Conservation (phyloP, 2,329 filamentous ascomycete genomes). For the Aquanectria penicillioides region DNA sequence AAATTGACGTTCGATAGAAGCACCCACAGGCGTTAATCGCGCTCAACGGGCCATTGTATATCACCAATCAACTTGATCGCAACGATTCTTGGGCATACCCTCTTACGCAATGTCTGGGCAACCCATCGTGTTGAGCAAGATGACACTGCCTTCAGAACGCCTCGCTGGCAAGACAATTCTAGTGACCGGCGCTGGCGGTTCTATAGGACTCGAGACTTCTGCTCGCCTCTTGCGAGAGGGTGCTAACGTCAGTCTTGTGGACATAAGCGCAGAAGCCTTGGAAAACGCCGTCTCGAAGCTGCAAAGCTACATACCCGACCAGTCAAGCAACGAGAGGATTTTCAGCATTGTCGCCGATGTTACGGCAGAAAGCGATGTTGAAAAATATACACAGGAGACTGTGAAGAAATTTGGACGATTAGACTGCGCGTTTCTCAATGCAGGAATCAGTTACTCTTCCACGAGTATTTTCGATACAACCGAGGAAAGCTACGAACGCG, state of each 20-base stretch:
- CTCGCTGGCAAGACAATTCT: neutral
- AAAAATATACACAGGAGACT: neutral
- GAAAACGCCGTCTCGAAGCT: neutral
- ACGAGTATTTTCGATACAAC: conserved; percentile 5
- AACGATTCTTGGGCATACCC: too few relatives aligned
- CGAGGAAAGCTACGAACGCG: neutral
- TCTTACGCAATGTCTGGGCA: too few relatives aligned
- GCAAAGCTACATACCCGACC: neutral
- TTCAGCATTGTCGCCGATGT: neutral
- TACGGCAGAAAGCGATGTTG: neutral
- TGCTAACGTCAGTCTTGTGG: neutral
- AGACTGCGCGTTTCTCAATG: conserved; percentile 2
- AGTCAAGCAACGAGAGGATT: neutral
- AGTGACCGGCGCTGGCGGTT: neutral
- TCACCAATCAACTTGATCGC: too few relatives aligned
- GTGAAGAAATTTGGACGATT: neutral
- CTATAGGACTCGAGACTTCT: neutral
- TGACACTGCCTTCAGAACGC: neutral
- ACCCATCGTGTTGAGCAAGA: too few relatives aligned
- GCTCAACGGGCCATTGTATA: too few relatives aligned
- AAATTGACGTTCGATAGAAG: too few relatives aligned
- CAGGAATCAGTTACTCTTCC: neutral
- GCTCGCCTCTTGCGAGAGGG: neutral
- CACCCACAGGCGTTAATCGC: too few relatives aligned
- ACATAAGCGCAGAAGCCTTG: neutral